These are phyloP conservation scores for Canavalia ensiformis DNA, from an alignment of 306 rosid genomes.

Conservation along the genomic window DNA sequence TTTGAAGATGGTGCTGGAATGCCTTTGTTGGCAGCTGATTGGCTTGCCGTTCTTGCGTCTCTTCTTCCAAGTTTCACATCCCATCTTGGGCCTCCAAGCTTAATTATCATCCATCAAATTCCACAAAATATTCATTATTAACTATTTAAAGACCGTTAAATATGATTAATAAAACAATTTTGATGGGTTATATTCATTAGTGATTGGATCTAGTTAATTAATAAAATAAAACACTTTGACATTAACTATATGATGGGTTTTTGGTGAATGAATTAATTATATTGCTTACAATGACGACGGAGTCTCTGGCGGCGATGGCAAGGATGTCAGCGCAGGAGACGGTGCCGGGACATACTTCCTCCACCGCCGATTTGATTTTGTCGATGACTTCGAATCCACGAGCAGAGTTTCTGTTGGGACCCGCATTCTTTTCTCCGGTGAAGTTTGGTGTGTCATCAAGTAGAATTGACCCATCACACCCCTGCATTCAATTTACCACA, in stretches of 20 bases:
- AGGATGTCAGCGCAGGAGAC: conserved; percentile 91
- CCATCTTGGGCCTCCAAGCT: conserved; percentile 95
- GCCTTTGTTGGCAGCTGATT: conserved; percentile 71
- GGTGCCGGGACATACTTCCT: conserved; percentile 71
- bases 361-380: conserved; percentile 75
- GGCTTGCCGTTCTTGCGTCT: conserved; percentile 75
- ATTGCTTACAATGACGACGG: conserved; percentile 63
- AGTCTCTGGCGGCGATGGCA: conserved; percentile 77
- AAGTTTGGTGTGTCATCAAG: conserved; percentile 82
- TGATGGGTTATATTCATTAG: too few relatives aligned
- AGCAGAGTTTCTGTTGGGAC: conserved; percentile 70
- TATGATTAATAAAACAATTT: too few relatives aligned
- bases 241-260: background rate
- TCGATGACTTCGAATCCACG: conserved; percentile 89
- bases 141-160: too few relatives aligned
- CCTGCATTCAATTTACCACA: conserved; percentile 48
- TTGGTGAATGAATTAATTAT: background rate
- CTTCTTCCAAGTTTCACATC: conserved; percentile 88
- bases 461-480: conserved; percentile 90
- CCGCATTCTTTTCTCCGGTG: conserved; percentile 82
- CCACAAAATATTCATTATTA: background rate
- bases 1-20: conserved; percentile 79
- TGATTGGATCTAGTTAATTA: too few relatives aligned
- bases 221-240: too few relatives aligned
- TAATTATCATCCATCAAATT: background rate